These are phyloP conservation scores for Phytophthora pini DNA, from an alignment of 352 stramenopile genomes.

Conservation along the genomic window DNA sequence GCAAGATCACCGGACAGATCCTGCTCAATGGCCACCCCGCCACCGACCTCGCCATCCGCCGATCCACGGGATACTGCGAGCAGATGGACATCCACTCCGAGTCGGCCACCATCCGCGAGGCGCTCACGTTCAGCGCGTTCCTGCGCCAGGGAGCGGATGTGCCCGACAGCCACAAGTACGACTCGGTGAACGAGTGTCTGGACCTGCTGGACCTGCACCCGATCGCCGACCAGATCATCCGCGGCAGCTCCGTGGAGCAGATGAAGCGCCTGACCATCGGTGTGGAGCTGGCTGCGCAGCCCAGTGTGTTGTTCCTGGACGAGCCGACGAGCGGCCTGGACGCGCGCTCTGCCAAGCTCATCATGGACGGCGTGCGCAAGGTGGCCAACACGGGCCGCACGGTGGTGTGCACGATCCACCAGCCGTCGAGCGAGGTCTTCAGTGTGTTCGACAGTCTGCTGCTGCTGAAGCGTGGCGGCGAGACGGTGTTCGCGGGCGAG, in stretches of 20 bases:
- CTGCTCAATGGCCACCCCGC: conserved; percentile 46
- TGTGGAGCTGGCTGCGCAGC: conserved; percentile 27
- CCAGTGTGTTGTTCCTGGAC: conserved; percentile 44
- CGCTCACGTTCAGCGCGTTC: conserved; percentile 35
- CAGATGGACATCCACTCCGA: conserved; percentile 89
- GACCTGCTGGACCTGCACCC: conserved; percentile 31
- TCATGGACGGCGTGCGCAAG: conserved; percentile 89
- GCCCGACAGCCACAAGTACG: conserved; percentile 41
- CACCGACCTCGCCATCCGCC: conserved; percentile 52
- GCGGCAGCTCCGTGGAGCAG: conserved; percentile 31
- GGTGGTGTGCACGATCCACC: conserved; percentile 94
- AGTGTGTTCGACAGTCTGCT: conserved; percentile 37
- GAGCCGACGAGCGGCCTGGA: conserved; percentile 91
- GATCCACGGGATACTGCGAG: conserved; percentile 58
- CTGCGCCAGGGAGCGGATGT: conserved; percentile 35
- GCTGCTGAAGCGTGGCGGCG: conserved; percentile 40
- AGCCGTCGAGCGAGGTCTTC: conserved; percentile 90
- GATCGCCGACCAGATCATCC: conserved; percentile 48
- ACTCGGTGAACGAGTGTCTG: conserved; percentile 33
- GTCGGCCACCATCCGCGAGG: conserved; percentile 86
- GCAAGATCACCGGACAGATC: conserved; percentile 16
- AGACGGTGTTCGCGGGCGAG: conserved; percentile 60
- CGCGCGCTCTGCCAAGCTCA: conserved; percentile 81
- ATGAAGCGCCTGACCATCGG: conserved; percentile 48
- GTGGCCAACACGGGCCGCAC: conserved; percentile 76